phyloP scores from a whole-genome alignment of 306 rosid species.

The Acacia crassicarpa region DNA sequence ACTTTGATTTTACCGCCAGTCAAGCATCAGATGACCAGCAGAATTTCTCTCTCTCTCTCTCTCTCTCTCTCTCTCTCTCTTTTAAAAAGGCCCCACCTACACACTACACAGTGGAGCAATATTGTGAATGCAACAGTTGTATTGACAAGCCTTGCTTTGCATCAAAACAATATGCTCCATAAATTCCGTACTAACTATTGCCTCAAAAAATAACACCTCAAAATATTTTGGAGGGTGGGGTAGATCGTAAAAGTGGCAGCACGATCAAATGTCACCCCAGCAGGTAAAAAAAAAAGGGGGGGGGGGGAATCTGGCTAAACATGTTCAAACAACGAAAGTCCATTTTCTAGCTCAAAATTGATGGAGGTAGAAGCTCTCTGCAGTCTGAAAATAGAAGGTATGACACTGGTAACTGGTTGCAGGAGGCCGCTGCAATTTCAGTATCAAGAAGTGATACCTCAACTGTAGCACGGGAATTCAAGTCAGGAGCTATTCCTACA shows the following conservation, averaged over 20 bases:
- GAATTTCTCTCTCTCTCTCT: background rate
- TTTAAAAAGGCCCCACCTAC: background rate
- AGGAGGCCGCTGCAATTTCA: background rate
- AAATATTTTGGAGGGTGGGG: background rate
- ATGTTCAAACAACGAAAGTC: background rate
- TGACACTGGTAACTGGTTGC: background rate
- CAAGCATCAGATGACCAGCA: background rate
- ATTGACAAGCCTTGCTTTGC: background rate
- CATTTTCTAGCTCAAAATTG: background rate
- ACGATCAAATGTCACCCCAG: background rate
- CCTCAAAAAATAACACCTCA: background rate
- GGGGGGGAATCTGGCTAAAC: background rate
- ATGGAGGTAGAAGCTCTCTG: background rate
- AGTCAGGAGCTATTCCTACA: background rate
- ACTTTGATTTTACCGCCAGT: background rate
- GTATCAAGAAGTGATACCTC: background rate
- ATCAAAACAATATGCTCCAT: background rate
- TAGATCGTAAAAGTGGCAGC: background rate
- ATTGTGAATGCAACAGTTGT: background rate
- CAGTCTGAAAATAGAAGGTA: background rate
- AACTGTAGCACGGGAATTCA: background rate
- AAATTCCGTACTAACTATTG: background rate
- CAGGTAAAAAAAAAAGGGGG: too few species aligned
- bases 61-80: background rate
- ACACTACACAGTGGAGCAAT: background rate